Evolutionary conservation across 495 filamentous ascomycete species (phyloP), one percentile per base, ranked within the genome.

Genomic region (Podospora fimiseda): DNA sequence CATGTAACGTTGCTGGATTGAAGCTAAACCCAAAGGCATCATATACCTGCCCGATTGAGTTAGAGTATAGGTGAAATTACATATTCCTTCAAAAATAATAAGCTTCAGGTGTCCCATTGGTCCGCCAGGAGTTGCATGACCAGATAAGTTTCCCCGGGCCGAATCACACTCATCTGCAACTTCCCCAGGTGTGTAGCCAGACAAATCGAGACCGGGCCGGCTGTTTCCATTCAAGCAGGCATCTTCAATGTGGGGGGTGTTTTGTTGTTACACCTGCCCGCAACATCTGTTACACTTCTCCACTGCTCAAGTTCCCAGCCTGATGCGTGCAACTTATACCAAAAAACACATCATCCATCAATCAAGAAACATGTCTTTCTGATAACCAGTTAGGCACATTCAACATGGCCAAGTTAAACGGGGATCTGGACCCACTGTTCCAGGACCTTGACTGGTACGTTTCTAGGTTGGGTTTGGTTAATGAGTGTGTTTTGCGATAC

Each of bases 361-460:
- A 33, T 33, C 27, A 33, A 33, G 27, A 11, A 47, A 47, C 24
- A 60, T 59, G 52, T 53, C 50, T 54, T 50, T 22, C 43, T 37
- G 18, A 38, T 14, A 43, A 19, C 38, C 43, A 52, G 13, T 39
- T n/a, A 14, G 18, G 37, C 9, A 21, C 21, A 19, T 9, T 44
- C 44, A 51, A 59, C 24, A 75, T 75, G 70, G 62, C 68, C 50
- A 70, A 69, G 51, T 56, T 76, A 60, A 71, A 75, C 53, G 70
- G 62, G 33, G 75, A 78, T 57, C 67, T 84, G 58, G 83, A 85
- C 69, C 79, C 83, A 67, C 75, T 84, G 60, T 89, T 84, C 83
- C 76, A 86, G 49, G 81, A 88, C 63, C 71, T 83, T 50, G 81
- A 81, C 62, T 76, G 80, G 77, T 82, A 72, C 48, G 73, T 65